Evolutionary conservation across 2,329 filamentous ascomycete species (phyloP).

Genomic region (Mycosphaerella arachidis): DNA sequence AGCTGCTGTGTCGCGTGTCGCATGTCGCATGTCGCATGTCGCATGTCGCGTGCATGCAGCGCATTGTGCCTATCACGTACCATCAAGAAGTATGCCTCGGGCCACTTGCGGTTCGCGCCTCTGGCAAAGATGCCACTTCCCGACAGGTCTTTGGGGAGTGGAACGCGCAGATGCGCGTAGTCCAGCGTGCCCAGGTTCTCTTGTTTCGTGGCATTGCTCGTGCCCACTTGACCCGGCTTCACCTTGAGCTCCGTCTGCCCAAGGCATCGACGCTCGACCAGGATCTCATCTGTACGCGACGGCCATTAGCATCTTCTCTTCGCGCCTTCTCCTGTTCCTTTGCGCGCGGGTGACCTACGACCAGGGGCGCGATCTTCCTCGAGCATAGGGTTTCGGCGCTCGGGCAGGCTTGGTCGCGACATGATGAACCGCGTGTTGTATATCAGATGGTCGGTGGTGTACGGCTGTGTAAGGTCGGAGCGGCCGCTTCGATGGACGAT

Average conservation of each 20-base stretch:
- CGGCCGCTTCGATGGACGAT: not conserved
- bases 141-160: constrained; percentile 82
- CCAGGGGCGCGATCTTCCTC: constrained; percentile 56
- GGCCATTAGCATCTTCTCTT: constrained; percentile 12
- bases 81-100: constrained; percentile 95
- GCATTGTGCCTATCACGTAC: constrained; percentile 27
- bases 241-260: constrained; percentile 88
- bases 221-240: constrained; percentile 69
- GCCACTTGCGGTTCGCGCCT: constrained; percentile 55
- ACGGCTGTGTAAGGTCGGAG: not conserved
- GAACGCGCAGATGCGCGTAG: constrained; percentile 91
- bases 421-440: constrained; percentile 11
- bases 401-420: constrained; percentile 47
- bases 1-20: constrained; percentile 7
- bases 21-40: constrained; percentile 3
- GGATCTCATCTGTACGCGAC: constrained; percentile 43
- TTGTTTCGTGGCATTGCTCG: constrained; percentile 66
- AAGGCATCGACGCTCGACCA: constrained; percentile 78
- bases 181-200: constrained; percentile 80
- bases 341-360: constrained; percentile 48
- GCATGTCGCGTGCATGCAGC: not conserved
- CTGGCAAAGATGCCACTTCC: constrained; percentile 87
- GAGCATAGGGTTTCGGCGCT: constrained; percentile 62
- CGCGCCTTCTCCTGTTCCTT: constrained; percentile 2
- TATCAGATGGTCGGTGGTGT: not conserved